Base-by-base conservation (phyloP, 2,329 filamentous ascomycete genomes). In the Pseudogymnoascus destructans region DNA sequence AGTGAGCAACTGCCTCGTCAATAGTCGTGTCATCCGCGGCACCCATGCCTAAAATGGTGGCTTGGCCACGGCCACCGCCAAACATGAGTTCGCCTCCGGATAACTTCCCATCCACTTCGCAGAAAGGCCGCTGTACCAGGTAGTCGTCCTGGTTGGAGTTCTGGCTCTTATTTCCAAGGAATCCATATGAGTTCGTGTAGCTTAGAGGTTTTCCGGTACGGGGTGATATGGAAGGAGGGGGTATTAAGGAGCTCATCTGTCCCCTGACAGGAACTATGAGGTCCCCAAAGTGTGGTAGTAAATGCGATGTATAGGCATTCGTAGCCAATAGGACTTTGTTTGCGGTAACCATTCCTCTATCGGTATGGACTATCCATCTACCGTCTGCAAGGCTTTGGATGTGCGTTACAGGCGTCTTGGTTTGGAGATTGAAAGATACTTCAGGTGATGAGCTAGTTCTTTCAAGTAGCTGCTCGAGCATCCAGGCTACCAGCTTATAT, bases 281-380 rank as follows among this genome's bases (percentile, higher is more conserved):
- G 62, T 84, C 80, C 7, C 79, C 75, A 64, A 92, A 85, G 32
- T 73, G 68, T 0, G 87, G 87, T 1, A 92, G 73, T 3, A 95
- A 75, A 61, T 84, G 78, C 1, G 87, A 88, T 0, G 89, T 91
- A 70, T 95, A 95, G 3, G 76, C 91, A 67, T 95, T 95, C 0
- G 86, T 92, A 3, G 88, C 86, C 13, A 95, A 77, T 15, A 95
- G 76, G 17, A 95, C 80, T 32, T 79, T 77, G 10, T 74, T 72
- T 1, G 89, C 76, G 0, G 69, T 68, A 58, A 95, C 77, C 40
- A 71, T 73, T n/a, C 89, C 90, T 19, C 89, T 81, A 0, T 76
- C 70, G 0, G 89, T 95, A 52, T 82, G 74, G 0, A 89, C 73
- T 0, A 76, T 74, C 81, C 86, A 91, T 30, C 63, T 59, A 30